phyloP scores from a whole-genome alignment of 441 rosid species.

The Raphanus hybrid region DNA sequence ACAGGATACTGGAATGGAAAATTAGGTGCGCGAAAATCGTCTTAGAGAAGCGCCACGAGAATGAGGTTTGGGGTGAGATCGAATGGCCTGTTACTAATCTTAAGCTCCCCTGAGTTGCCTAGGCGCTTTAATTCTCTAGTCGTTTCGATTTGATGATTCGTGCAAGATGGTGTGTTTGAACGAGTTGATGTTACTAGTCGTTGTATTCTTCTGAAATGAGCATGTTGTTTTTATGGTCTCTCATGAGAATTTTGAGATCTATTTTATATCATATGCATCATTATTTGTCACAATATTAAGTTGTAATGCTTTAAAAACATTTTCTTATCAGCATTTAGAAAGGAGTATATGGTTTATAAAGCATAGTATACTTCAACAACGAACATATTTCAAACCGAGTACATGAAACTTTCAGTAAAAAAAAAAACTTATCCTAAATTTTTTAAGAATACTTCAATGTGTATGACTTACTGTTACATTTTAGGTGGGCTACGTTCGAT shows the following conservation, averaged over 20 bases:
- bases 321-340: too few relatives aligned
- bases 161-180: background rate
- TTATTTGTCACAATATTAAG: background rate
- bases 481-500: conserved; percentile 12
- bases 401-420: background rate
- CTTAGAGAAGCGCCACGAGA: background rate
- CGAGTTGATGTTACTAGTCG: background rate
- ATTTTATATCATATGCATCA: background rate
- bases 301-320: background rate
- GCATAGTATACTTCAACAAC: background rate
- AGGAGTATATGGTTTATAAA: too few relatives aligned
- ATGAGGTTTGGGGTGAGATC: conserved; percentile 11
- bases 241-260: background rate
- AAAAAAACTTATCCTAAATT: background rate
- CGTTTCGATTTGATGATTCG: too few relatives aligned
- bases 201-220: background rate
- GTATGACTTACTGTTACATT: conserved; percentile 11
- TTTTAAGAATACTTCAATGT: background rate
- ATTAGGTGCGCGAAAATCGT: background rate
- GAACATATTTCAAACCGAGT: background rate
- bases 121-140: too few relatives aligned
- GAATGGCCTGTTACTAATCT: background rate
- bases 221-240: background rate
- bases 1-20: background rate
- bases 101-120: too few relatives aligned